Percentiles rank a stretch among this genome's conserved stretches.
These are phyloP conservation scores for Pseudisothecium myosuroides DNA, from an alignment of 225 moss, liverwort and hornwort genomes.

Conservation along the genomic window DNA sequence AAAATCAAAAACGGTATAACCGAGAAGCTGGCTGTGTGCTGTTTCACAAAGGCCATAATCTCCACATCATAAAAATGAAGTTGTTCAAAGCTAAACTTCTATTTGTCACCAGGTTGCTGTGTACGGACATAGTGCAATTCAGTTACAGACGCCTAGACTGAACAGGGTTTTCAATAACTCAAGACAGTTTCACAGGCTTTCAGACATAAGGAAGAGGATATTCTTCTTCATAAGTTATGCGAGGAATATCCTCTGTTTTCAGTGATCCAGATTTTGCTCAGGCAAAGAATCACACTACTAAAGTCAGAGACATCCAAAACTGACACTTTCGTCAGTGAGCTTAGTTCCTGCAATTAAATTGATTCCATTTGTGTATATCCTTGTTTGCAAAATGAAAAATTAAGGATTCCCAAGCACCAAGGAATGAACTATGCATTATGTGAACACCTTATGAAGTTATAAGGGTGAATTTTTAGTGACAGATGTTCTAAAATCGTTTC, in stretches of 20 bases:
- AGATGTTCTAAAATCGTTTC: neutral
- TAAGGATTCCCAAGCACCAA: neutral
- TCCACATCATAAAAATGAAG: neutral
- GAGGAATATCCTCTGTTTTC: too few species aligned
- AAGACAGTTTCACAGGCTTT: neutral
- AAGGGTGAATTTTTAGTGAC: too few species aligned
- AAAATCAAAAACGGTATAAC: neutral
- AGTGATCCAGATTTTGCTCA: neutral
- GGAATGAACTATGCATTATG: neutral
- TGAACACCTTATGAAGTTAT: neutral
- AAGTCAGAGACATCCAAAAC: neutral
- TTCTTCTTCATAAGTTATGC: neutral
- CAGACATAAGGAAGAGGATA: neutral
- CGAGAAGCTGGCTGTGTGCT: neutral
- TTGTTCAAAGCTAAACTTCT: too few species aligned
- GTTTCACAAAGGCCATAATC: neutral
- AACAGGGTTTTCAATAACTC: neutral
- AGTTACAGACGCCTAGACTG: neutral
- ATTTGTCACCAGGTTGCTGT: neutral
- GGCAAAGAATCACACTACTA: neutral
- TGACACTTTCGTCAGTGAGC: too few species aligned
- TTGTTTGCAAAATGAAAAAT: neutral
- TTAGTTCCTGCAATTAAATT: neutral
- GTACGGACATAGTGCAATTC: neutral
- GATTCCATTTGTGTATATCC: neutral